Evolutionary conservation across 1,284 basidiomycete species (phyloP).

Genomic region (Inonotus obliquus): DNA sequence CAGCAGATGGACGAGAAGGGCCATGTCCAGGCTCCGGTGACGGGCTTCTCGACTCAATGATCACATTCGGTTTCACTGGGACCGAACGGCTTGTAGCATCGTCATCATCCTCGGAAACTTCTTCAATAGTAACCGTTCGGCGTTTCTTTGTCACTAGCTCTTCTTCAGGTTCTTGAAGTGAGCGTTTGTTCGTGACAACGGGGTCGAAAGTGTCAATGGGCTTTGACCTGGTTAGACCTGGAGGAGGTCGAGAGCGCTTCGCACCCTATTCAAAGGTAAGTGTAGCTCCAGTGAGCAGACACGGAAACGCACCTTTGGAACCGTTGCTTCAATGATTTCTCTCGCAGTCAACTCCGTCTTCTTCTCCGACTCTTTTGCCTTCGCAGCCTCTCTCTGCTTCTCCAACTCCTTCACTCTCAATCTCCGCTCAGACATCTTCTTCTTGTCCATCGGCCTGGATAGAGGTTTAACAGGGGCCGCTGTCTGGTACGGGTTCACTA

Average conservation of each 20-base stretch:
- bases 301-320: constrained; percentile 50
- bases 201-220: neutral
- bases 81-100: constrained; percentile 19
- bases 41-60: constrained; percentile 33
- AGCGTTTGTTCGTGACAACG: constrained; percentile 24
- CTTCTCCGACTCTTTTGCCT: constrained; percentile 25
- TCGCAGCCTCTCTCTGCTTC: constrained; percentile 26
- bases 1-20: constrained; percentile 14
- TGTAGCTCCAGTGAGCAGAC: neutral
- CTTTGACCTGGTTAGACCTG: constrained; percentile 29
- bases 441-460: constrained; percentile 35
- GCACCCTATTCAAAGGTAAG: constrained; percentile 43
- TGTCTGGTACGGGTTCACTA: constrained; percentile 68
- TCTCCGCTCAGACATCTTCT: constrained; percentile 24
- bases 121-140: constrained; percentile 28
- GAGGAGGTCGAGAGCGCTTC: constrained; percentile 64
- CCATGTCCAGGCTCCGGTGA: constrained; percentile 21
- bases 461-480: constrained; percentile 50
- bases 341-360: constrained; percentile 45
- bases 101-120: constrained; percentile 31
- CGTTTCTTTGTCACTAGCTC: constrained; percentile 6
- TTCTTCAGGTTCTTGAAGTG: constrained; percentile 32
- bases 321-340: constrained; percentile 65
- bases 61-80: constrained; percentile 31
- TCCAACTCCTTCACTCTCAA: constrained; percentile 23